These are phyloP conservation scores for Umbelopsis sp. DNA, from an alignment of 192 early-diverging fungal species.

Conservation along the genomic window DNA sequence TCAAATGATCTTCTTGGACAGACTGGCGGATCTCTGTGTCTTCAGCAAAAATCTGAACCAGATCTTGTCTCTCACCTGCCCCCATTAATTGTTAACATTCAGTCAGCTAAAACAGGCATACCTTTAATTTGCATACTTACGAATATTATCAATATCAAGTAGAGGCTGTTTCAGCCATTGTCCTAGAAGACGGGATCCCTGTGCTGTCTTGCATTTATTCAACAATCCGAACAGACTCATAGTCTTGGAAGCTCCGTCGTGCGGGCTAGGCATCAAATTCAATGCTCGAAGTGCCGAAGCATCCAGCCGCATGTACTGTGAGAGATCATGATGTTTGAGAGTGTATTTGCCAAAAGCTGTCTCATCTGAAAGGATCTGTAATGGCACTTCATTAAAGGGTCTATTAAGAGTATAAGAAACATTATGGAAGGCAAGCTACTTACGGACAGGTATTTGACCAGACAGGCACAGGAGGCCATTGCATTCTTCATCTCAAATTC, in stretches of 20 bases:
- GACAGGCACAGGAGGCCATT: conserved; percentile 65
- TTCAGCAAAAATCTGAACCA: conserved; percentile 71
- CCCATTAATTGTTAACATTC: background rate
- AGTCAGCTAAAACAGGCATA: no score
- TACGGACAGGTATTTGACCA: conserved; percentile 72
- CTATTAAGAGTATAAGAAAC: background rate
- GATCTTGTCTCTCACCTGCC: conserved; percentile 64
- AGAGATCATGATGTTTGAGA: conserved; percentile 71
- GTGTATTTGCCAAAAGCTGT: conserved; percentile 79
- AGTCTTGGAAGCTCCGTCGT: conserved; percentile 67
- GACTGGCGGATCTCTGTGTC: conserved; percentile 65
- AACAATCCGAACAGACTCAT: conserved; percentile 76
- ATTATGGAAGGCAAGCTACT: background rate
- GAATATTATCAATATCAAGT: conserved; percentile 68
- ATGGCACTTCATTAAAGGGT: background rate
- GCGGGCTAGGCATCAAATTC: conserved; percentile 77
- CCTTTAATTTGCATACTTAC: no score
- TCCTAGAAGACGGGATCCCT: conserved; percentile 81
- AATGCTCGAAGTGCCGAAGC: conserved; percentile 85
- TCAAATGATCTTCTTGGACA: conserved; percentile 74
- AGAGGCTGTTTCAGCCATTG: conserved; percentile 95
- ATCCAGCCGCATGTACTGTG: conserved; percentile 92
- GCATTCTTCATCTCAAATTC: conserved; percentile 75
- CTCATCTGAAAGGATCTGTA: conserved; percentile 72
- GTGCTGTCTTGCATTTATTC: conserved; percentile 87